Evolutionary conservation across 2,329 filamentous ascomycete species (phyloP).

Genomic region (Drechslerella dactyloides): DNA sequence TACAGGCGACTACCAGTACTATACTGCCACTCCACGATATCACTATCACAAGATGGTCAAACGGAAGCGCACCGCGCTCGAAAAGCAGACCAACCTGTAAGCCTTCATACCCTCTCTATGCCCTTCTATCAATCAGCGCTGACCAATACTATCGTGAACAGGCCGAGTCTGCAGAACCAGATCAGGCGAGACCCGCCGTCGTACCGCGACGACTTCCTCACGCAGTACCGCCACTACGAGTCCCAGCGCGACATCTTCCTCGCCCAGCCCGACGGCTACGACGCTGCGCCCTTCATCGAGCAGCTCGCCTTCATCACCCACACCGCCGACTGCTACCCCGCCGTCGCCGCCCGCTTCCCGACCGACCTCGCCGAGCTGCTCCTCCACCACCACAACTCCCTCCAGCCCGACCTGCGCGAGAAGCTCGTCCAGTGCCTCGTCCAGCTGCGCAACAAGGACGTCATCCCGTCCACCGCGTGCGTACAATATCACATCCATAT

Average conservation of each 20-base stretch:
- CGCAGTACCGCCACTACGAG: slow-evolving; percentile 90
- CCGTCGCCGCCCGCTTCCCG: slow-evolving; percentile 77
- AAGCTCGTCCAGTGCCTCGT: slow-evolving; percentile 93
- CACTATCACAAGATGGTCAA: slow-evolving; percentile 51
- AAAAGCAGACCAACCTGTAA: slow-evolving; percentile 55
- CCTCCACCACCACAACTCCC: slow-evolving; percentile 77
- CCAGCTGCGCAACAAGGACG: slow-evolving; percentile 84
- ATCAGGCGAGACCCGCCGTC: slow-evolving; percentile 58
- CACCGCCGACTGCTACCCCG: slow-evolving; percentile 89
- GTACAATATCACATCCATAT: slow-evolving; percentile 44
- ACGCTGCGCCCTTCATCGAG: slow-evolving; percentile 81
- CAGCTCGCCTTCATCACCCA: slow-evolving; percentile 93
- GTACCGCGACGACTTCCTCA: slow-evolving; percentile 85
- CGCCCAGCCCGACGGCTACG: slow-evolving; percentile 71
- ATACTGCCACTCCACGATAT: not conserved
- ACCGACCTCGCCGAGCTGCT: slow-evolving; percentile 82
- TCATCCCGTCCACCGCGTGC: slow-evolving; percentile 78
- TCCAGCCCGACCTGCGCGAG: slow-evolving; percentile 85
- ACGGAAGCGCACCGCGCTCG: slow-evolving; percentile 55
- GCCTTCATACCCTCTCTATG: slow-evolving; percentile 6
- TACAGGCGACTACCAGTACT: slow-evolving; percentile 6
- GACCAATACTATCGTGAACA: slow-evolving; percentile 27
- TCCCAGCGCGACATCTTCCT: slow-evolving; percentile 90
- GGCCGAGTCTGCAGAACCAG: slow-evolving; percentile 55
- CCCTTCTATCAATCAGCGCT: slow-evolving; percentile 13